These are phyloP conservation scores for Candida rishiriensis DNA, from an alignment of 805 yeast genomes.

Conservation along the genomic window DNA sequence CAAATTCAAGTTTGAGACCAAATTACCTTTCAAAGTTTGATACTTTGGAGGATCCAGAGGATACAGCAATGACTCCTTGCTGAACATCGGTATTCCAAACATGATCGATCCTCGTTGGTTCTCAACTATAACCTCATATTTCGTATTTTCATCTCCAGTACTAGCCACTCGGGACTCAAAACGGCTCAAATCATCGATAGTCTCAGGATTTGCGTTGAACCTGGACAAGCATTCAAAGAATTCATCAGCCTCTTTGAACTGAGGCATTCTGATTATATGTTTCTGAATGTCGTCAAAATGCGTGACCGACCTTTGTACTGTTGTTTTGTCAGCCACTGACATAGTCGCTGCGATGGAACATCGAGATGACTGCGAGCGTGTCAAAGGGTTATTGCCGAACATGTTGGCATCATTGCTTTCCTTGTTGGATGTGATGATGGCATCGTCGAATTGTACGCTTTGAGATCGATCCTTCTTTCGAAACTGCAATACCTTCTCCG, in stretches of 20 bases:
- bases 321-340: constrained; percentile 1
- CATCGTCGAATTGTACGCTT: no score
- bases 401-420: no score
- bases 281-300: constrained; percentile 25
- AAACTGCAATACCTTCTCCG: no score
- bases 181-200: constrained; percentile 7
- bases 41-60: constrained; percentile 47
- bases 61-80: constrained; percentile 42
- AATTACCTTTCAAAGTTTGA: constrained; percentile 40
- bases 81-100: constrained; percentile 48
- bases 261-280: constrained; percentile 26
- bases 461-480: no score
- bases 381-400: no score
- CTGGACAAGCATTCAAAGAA: constrained; percentile 22
- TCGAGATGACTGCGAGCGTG: background rate
- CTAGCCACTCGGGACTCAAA: constrained; percentile 5
- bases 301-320: constrained; percentile 15
- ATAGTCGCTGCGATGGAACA: constrained; percentile 1
- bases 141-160: constrained; percentile 1
- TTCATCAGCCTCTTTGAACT: constrained; percentile 23
- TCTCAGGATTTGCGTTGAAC: constrained; percentile 10
- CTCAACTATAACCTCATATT: constrained; percentile 43
- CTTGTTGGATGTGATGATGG: no score
- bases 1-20: constrained; percentile 26
- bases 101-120: constrained; percentile 51